phyloP scores from a whole-genome alignment of 2,329 filamentous ascomycete genomes.

The Pseudocercospora ulei region DNA sequence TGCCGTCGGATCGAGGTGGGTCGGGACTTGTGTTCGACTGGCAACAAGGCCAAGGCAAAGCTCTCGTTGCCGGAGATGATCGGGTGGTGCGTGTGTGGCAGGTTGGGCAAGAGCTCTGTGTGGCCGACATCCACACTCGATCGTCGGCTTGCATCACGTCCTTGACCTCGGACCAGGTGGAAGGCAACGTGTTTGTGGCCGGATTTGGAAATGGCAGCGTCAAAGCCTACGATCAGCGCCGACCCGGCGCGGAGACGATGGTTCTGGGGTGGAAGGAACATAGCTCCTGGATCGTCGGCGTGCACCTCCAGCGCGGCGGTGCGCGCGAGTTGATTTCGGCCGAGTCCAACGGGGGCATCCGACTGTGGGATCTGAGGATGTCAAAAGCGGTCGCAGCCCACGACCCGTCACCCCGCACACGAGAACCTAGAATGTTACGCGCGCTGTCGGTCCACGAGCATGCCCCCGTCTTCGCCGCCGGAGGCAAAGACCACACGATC shows the following conservation, averaged over 20 bases:
- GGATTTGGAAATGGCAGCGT: slow-evolving; percentile 94
- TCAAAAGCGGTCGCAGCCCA: slow-evolving; percentile 31
- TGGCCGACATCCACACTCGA: slow-evolving; percentile 84
- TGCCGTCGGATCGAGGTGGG: slow-evolving; percentile 77
- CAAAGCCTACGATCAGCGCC: slow-evolving; percentile 84
- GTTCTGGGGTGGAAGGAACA: slow-evolving; percentile 96
- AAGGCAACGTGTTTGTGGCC: slow-evolving; percentile 88
- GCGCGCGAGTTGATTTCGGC: slow-evolving; percentile 84
- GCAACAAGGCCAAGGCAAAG: slow-evolving; percentile 93
- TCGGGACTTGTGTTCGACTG: slow-evolving; percentile 96
- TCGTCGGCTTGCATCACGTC: slow-evolving; percentile 94
- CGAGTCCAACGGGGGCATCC: slow-evolving; percentile 84
- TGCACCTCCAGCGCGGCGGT: slow-evolving; percentile 93
- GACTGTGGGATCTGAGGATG: slow-evolving; percentile 89
- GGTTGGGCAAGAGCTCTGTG: slow-evolving; percentile 82
- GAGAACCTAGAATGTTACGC: slow-evolving; percentile 40
- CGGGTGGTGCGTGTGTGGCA: slow-evolving; percentile 95
- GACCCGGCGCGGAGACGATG: slow-evolving; percentile 79
- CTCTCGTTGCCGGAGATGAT: slow-evolving; percentile 92
- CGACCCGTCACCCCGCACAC: slow-evolving; percentile 41
- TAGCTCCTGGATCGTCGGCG: slow-evolving; percentile 87
- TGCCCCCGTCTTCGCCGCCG: slow-evolving; percentile 88
- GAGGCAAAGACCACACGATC: slow-evolving; percentile 76
- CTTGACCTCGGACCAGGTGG: slow-evolving; percentile 93
- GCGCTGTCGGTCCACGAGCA: slow-evolving; percentile 92